Evolutionary conservation across 1,139 yeast genomes (phyloP).

Genomic region (Blastobotrys proliferans): DNA sequence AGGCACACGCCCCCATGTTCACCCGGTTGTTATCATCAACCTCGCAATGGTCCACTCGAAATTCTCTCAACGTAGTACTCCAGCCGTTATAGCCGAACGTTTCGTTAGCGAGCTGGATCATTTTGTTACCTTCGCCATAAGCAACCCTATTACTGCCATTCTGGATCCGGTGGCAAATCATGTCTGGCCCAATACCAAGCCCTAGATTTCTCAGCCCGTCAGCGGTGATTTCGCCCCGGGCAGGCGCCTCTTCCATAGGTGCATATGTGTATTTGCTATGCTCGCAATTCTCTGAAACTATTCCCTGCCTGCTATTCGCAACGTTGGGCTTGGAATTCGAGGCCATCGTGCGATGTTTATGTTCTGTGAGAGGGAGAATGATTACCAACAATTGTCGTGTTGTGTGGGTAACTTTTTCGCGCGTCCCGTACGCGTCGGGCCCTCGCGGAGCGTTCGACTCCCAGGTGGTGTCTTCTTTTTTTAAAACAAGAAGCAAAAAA

Average conservation of each 20-base stretch:
- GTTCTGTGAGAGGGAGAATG: too few relatives aligned
- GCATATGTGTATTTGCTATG: constrained; percentile 9
- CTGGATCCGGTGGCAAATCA: constrained; percentile 66
- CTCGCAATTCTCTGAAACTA: too few relatives aligned
- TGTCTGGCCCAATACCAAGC: constrained; percentile 75
- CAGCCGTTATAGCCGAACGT: constrained; percentile 66
- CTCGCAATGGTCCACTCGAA: constrained; percentile 34
- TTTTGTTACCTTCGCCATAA: constrained; percentile 43
- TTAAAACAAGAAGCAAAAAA: too few relatives aligned
- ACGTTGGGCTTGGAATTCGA: too few relatives aligned
- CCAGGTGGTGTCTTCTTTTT: too few relatives aligned
- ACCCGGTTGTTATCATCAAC: constrained; percentile 40
- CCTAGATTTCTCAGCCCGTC: constrained; percentile 20
- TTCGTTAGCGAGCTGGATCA: constrained; percentile 55
- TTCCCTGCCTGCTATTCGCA: too few relatives aligned
- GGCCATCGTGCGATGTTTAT: too few relatives aligned
- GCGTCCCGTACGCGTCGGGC: too few relatives aligned
- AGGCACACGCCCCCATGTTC: constrained; percentile 57
- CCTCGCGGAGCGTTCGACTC: too few relatives aligned
- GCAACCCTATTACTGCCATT: constrained; percentile 38
- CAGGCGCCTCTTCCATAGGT: constrained; percentile 5
- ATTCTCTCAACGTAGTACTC: constrained; percentile 47
- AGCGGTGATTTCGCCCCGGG: not conserved
- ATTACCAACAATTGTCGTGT: too few relatives aligned
- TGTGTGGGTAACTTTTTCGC: too few relatives aligned